A percentile compares a stretch with the other conserved stretches of the same genome.
These are phyloP conservation scores for Sporothrix euskadiensis DNA, from an alignment of 2,329 filamentous ascomycete genomes.

Conservation along the genomic window DNA sequence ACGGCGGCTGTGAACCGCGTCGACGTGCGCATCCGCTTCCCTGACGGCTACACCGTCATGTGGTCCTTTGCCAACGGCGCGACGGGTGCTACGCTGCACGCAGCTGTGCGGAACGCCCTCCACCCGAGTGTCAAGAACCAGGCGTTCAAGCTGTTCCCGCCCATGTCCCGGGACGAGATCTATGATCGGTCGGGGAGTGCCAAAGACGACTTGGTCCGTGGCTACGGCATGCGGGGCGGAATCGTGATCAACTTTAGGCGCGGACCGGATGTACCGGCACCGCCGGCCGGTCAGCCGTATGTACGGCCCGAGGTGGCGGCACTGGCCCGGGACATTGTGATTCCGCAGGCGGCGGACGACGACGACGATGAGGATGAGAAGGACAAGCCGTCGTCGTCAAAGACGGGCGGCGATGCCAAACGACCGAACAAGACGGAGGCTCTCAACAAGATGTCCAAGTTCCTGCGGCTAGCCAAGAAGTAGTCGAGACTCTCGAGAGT, in stretches of 20 bases:
- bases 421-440: constrained; percentile 40
- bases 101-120: constrained; percentile 72
- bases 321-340: constrained; percentile 65
- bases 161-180: constrained; percentile 54
- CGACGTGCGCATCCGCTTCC: constrained; percentile 79
- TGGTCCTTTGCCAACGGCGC: constrained; percentile 68
- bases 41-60: constrained; percentile 77
- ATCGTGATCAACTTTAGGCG: constrained; percentile 77
- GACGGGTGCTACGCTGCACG: constrained; percentile 71
- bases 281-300: constrained; percentile 56
- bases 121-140: constrained; percentile 59
- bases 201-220: constrained; percentile 64
- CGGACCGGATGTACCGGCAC: constrained; percentile 61
- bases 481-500: not conserved
- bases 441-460: constrained; percentile 36
- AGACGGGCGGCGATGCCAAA: constrained; percentile 33
- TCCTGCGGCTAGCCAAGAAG: constrained; percentile 33
- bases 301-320: constrained; percentile 60
- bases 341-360: constrained; percentile 56
- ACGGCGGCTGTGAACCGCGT: constrained; percentile 67
- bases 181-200: constrained; percentile 47
- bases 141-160: constrained; percentile 70
- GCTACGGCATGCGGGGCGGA: constrained; percentile 68
- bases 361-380: constrained; percentile 44
- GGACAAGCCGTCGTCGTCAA: constrained; percentile 37